These are phyloP conservation scores for Erysiphe pulchra DNA, from an alignment of 2,329 filamentous ascomycete genomes.

Conservation along the genomic window DNA sequence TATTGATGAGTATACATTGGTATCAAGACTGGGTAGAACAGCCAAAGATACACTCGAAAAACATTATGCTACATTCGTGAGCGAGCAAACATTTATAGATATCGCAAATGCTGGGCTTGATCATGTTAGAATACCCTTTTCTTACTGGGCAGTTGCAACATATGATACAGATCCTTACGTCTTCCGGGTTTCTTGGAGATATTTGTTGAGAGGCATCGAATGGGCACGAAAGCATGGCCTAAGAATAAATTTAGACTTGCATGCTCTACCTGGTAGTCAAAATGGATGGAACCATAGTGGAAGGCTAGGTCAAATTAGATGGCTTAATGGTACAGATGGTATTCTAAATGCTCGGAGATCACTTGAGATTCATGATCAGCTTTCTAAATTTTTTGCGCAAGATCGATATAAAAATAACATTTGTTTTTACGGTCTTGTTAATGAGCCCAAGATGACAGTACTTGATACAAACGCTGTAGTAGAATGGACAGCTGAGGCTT, in stretches of 20 bases:
- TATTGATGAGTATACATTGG: conserved; percentile 61
- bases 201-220: conserved; percentile 76
- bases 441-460: conserved; percentile 69
- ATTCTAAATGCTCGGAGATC: conserved; percentile 53
- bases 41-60: conserved; percentile 48
- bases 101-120: conserved; percentile 77
- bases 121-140: conserved; percentile 87
- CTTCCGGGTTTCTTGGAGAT: conserved; percentile 68
- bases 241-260: conserved; percentile 76
- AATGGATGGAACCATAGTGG: conserved; percentile 98
- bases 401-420: conserved; percentile 78
- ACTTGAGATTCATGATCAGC: conserved; percentile 61
- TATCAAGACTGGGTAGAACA: conserved; percentile 39
- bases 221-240: conserved; percentile 81
- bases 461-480: conserved; percentile 40
- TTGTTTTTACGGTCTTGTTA: conserved; percentile 77
- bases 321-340: conserved; percentile 75
- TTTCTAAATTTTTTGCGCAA: conserved; percentile 82
- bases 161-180: conserved; percentile 76
- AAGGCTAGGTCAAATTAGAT: conserved; percentile 50
- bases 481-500: conserved; percentile 54
- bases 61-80: conserved; percentile 77
- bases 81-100: conserved; percentile 55
- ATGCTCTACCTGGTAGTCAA: conserved; percentile 76
- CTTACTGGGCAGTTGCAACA: conserved; percentile 76